Percentiles rank a stretch among this genome's conserved stretches.
Conservation (phyloP, 495 filamentous ascomycete genomes). For the Aspergillus olivimuriae region DNA sequence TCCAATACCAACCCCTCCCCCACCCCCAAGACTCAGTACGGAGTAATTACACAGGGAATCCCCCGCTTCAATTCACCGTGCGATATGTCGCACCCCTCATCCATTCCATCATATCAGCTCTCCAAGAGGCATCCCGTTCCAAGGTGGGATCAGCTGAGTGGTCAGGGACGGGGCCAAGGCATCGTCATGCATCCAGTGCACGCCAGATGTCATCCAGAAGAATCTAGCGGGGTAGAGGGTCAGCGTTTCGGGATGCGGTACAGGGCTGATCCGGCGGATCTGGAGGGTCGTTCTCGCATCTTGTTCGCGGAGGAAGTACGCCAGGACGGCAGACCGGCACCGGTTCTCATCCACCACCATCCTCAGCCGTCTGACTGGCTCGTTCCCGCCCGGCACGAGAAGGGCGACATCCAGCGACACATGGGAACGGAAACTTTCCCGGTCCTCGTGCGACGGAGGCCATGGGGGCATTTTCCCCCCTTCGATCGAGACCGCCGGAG, state of each 20-base stretch:
- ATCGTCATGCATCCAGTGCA: conserved; percentile 5
- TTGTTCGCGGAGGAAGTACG: conserved; percentile 9
- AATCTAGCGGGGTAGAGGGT: conserved; percentile 13
- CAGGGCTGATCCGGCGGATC: conserved; percentile 9
- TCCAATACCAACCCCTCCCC: too few species aligned
- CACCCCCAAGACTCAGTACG: too few species aligned
- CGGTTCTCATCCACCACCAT: neutral
- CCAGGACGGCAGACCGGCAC: conserved; percentile 8
- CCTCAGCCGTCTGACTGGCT: neutral
- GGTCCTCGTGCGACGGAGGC: too few species aligned
- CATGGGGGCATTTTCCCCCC: too few species aligned
- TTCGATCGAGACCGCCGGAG: too few species aligned
- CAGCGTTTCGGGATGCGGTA: conserved; percentile 2
- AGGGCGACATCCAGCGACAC: too few species aligned
- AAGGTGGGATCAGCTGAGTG: conserved; percentile 6
- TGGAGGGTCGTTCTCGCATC: conserved; percentile 7
- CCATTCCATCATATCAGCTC: neutral
- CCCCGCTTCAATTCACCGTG: too few species aligned
- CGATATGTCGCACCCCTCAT: too few species aligned
- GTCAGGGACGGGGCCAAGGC: conserved; percentile 1
- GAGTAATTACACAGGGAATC: too few species aligned
- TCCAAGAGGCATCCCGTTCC: neutral
- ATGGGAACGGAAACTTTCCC: too few species aligned
- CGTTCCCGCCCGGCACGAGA: neutral
- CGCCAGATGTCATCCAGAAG: conserved; percentile 13